Conservation (phyloP, 495 filamentous ascomycete species). For the Tuber microsphaerosporum region DNA sequence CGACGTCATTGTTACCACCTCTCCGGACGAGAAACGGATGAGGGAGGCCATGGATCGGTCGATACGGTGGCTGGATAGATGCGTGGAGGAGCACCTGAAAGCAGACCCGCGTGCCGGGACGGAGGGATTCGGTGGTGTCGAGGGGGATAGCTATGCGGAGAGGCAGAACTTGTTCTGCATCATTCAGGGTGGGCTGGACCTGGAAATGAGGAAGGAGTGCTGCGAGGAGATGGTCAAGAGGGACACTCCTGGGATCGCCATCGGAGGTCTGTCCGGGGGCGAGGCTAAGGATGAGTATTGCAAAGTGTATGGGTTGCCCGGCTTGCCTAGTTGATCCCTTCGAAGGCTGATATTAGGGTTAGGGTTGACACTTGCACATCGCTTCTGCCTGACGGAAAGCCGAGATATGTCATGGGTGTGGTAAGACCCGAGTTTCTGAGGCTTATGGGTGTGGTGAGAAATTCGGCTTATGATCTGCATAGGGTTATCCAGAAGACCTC, state of each 20-base stretch:
- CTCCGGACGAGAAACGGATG: slow-evolving; percentile 77
- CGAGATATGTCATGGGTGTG: slow-evolving; percentile 96
- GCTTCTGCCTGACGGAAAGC: slow-evolving; percentile 79
- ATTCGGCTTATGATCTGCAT: slow-evolving; percentile 21
- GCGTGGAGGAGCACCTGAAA: slow-evolving; percentile 82
- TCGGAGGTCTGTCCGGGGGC: slow-evolving; percentile 87
- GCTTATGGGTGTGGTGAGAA: not conserved
- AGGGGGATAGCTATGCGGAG: slow-evolving; percentile 40
- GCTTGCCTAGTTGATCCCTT: not conserved
- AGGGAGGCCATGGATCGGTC: slow-evolving; percentile 90
- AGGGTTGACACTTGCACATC: slow-evolving; percentile 80
- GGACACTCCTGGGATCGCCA: slow-evolving; percentile 91
- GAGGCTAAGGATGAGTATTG: slow-evolving; percentile 61
- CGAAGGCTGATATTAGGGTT: slow-evolving; percentile 17
- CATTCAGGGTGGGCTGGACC: slow-evolving; percentile 88
- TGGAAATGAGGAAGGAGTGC: slow-evolving; percentile 80
- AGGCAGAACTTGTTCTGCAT: slow-evolving; percentile 97
- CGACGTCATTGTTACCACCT: slow-evolving; percentile 92
- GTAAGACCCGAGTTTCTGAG: slow-evolving; percentile 45
- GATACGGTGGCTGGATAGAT: slow-evolving; percentile 97
- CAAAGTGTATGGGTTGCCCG: slow-evolving; percentile 41
- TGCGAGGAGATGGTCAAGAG: slow-evolving; percentile 82
- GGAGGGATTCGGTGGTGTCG: slow-evolving; percentile 6
- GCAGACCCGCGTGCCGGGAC: slow-evolving; percentile 48
- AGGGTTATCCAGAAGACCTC: slow-evolving; percentile 91